These are phyloP conservation scores for Scheffersomyces lignosus DNA, from an alignment of 805 yeast species.

Conservation along the genomic window DNA sequence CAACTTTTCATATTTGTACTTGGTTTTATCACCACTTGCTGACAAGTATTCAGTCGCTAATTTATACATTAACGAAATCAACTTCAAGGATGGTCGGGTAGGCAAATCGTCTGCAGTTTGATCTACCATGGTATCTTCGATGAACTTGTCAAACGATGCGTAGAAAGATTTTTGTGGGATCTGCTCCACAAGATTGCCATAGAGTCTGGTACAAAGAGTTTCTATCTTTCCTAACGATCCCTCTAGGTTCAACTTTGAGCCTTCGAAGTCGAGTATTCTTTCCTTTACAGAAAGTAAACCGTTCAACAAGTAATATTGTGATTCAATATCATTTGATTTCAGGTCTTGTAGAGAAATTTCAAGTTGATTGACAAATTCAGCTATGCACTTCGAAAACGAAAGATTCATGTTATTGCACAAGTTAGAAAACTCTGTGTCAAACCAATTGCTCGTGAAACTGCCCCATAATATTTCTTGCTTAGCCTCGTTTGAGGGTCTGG, in stretches of 20 bases:
- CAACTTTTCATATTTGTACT: slow-evolving; percentile 17
- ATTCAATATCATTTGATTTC: slow-evolving; percentile 1
- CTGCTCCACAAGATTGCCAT: neutral
- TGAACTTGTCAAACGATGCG: neutral
- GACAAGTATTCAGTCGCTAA: slow-evolving; percentile 10
- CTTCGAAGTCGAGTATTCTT: neutral
- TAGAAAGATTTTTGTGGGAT: neutral
- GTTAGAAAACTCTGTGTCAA: slow-evolving; percentile 13
- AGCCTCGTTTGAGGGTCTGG: neutral
- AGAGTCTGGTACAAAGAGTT: neutral
- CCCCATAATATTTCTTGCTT: slow-evolving; percentile 12
- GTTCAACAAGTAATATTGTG: slow-evolving; percentile 14
- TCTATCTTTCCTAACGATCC: too few relatives aligned
- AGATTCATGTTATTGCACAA: slow-evolving; percentile 8
- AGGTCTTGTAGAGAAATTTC: neutral
- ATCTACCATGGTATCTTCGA: slow-evolving; percentile 1
- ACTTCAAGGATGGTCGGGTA: slow-evolving; percentile 17
- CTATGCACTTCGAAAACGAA: slow-evolving; percentile 10
- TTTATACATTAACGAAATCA: slow-evolving; percentile 19
- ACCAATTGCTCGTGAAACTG: slow-evolving; percentile 12
- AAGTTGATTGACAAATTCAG: slow-evolving; percentile 7
- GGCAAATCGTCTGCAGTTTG: slow-evolving; percentile 3
- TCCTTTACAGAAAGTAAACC: slow-evolving; percentile 7
- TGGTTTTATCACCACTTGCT: neutral
- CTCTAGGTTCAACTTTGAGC: too few relatives aligned